Conservation (phyloP, 1,284 basidiomycete genomes). For the Ustilago sp. region DNA sequence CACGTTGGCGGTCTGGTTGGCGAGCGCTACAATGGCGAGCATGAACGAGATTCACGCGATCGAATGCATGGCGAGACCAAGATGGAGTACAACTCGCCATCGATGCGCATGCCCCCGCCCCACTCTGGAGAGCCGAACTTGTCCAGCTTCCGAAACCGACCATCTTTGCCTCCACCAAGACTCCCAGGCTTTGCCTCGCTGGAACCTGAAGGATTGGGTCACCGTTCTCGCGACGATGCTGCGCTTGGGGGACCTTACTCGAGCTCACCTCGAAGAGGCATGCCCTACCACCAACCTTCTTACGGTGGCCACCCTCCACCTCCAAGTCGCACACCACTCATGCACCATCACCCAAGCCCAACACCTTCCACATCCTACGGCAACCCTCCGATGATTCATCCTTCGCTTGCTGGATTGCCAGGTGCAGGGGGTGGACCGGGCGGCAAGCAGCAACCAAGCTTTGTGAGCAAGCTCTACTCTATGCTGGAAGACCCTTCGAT, state of each 20-base stretch:
- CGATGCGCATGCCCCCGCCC: slow-evolving; percentile 45
- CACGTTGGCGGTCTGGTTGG: slow-evolving; percentile 35
- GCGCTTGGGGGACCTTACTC: slow-evolving; percentile 18
- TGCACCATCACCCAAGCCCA: slow-evolving; percentile 41
- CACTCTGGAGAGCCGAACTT: slow-evolving; percentile 15
- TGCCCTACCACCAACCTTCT: slow-evolving; percentile 31
- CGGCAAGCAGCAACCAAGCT: slow-evolving; percentile 63
- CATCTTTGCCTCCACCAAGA: slow-evolving; percentile 39
- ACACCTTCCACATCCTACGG: slow-evolving; percentile 44
- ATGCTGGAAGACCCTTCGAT: slow-evolving; percentile 65
- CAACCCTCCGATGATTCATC: slow-evolving; percentile 60
- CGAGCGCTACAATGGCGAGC: slow-evolving; percentile 25
- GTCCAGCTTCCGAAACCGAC: slow-evolving; percentile 26
- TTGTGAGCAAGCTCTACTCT: slow-evolving; percentile 64
- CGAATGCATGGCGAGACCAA: slow-evolving; percentile 18
- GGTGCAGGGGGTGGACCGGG: slow-evolving; percentile 54
- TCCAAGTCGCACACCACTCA: slow-evolving; percentile 29
- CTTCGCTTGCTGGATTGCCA: slow-evolving; percentile 55
- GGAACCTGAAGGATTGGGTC: slow-evolving; percentile 28
- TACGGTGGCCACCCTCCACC: slow-evolving; percentile 32
- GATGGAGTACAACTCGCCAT: slow-evolving; percentile 32
- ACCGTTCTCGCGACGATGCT: slow-evolving; percentile 29
- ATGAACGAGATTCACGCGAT: slow-evolving; percentile 29
- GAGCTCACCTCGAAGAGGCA: slow-evolving; percentile 32
- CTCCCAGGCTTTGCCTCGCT: slow-evolving; percentile 46